A percentile compares a stretch with the other conserved stretches of the same genome.
phyloP scores from a whole-genome alignment of 805 yeast species.

The Hanseniaspora thailandica region DNA sequence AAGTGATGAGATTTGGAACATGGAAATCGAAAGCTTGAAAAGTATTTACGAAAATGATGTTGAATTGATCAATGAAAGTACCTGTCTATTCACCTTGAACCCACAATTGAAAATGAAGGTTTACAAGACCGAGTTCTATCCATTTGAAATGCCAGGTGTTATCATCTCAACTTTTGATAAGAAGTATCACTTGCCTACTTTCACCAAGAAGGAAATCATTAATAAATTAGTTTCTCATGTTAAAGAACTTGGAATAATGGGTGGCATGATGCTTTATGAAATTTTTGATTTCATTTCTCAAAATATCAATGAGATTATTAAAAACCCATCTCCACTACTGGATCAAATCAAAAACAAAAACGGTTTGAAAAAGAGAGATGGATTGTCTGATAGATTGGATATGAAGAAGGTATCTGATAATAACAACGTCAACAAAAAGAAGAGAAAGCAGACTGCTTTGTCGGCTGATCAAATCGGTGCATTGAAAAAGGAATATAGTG shows the following conservation, averaged over 20 bases:
- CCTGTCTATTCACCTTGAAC: constrained; percentile 25
- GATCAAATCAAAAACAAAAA: constrained; percentile 17
- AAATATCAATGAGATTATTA: constrained; percentile 44
- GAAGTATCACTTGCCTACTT: constrained; percentile 50
- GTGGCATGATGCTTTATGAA: constrained; percentile 57
- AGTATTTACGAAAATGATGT: constrained; percentile 47
- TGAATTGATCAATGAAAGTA: constrained; percentile 24
- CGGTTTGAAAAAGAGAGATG: background rate
- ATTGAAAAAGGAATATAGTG: constrained; percentile 30
- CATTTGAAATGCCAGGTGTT: constrained; percentile 58
- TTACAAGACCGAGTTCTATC: constrained; percentile 46
- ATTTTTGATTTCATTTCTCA: constrained; percentile 72
- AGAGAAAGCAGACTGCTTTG: constrained; percentile 13
- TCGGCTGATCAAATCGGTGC: constrained; percentile 27
- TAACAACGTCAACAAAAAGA: background rate
- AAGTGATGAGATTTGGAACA: constrained; percentile 46
- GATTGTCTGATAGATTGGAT: constrained; percentile 7
- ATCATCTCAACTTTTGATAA: constrained; percentile 36
- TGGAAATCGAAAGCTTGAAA: constrained; percentile 58
- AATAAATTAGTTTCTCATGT: constrained; percentile 38
- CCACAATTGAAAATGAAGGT: constrained; percentile 28
- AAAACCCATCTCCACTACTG: constrained; percentile 63
- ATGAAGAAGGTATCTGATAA: background rate
- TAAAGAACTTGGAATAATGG: constrained; percentile 37
- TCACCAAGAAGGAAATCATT: constrained; percentile 50